phyloP scores from a whole-genome alignment of 2,329 filamentous ascomycete species.

The Calonectria hawksworthii region DNA sequence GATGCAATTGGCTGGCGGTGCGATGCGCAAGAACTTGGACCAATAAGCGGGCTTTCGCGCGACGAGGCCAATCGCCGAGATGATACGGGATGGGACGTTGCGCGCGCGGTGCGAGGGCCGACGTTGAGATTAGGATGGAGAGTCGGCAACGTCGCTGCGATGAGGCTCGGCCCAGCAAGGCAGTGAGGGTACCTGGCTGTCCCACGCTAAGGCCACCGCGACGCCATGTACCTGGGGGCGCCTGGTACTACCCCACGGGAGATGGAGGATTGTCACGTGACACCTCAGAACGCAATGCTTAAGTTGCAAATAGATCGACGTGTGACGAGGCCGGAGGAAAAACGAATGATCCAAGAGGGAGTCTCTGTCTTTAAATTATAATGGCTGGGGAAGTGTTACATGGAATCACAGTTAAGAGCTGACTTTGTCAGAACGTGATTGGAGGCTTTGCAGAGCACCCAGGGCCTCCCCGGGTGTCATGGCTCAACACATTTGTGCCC shows the following conservation, averaged over 20 bases:
- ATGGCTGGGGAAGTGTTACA: not conserved
- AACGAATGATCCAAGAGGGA: not conserved
- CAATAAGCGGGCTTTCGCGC: not conserved
- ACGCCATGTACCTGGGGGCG: not conserved
- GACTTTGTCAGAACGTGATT: not conserved
- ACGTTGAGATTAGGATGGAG: not conserved
- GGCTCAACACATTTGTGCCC: not conserved
- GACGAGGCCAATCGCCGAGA: not conserved
- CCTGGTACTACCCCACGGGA: not conserved
- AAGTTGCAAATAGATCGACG: not conserved
- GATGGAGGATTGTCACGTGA: not conserved
- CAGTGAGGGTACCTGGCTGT: not conserved
- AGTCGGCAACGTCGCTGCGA: not conserved
- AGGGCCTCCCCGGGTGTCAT: not conserved
- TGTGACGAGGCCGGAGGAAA: not conserved
- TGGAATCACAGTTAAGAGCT: not conserved
- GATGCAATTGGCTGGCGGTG: constrained; percentile 4
- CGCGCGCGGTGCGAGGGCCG: not conserved
- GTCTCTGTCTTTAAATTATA: not conserved
- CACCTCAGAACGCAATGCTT: not conserved
- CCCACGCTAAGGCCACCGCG: not conserved
- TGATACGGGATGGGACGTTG: not conserved
- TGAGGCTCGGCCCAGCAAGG: not conserved
- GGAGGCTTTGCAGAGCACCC: not conserved
- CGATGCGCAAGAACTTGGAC: not conserved